Evolutionary conservation across 352 stramenopile genomes (phyloP).

Genomic region (Phytophthora multivora): DNA sequence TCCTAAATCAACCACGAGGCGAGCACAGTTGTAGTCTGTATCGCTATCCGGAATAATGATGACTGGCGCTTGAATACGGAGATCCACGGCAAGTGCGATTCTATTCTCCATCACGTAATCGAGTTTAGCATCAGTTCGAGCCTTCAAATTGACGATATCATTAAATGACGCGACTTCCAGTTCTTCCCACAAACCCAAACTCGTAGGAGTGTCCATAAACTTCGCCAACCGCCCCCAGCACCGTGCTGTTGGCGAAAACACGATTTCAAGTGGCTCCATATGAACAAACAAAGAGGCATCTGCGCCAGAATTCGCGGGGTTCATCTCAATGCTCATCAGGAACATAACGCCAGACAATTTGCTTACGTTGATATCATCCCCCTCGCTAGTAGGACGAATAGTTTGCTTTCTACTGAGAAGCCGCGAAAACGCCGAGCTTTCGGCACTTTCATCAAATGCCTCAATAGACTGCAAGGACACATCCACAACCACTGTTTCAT

Average conservation of each 20-base stretch:
- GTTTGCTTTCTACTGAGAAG: slow-evolving; percentile 77
- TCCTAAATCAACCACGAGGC: slow-evolving; percentile 83
- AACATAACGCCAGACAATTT: slow-evolving; percentile 82
- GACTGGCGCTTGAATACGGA: slow-evolving; percentile 86
- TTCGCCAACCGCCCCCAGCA: slow-evolving; percentile 80
- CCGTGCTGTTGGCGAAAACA: slow-evolving; percentile 82
- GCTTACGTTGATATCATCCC: slow-evolving; percentile 56
- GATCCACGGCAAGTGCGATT: slow-evolving; percentile 75
- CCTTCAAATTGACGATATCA: slow-evolving; percentile 90
- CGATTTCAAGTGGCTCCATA: slow-evolving; percentile 87
- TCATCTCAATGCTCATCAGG: slow-evolving; percentile 85
- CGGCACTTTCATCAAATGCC: slow-evolving; percentile 85
- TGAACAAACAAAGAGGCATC: slow-evolving; percentile 82
- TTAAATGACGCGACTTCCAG: slow-evolving; percentile 90
- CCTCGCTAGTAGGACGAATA: slow-evolving; percentile 44
- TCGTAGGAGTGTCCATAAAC: slow-evolving; percentile 81
- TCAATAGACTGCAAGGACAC: slow-evolving; percentile 88
- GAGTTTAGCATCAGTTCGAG: slow-evolving; percentile 87
- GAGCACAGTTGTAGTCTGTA: slow-evolving; percentile 74
- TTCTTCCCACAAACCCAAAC: slow-evolving; percentile 83
- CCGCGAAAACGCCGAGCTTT: slow-evolving; percentile 82
- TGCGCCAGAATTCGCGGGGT: slow-evolving; percentile 59
- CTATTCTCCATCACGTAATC: slow-evolving; percentile 90
- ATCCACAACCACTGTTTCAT: slow-evolving; percentile 79
- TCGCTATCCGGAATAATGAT: slow-evolving; percentile 87